Conservation (phyloP, 73 alveolate genomes). For the Paramecium tetraurelia region DNA sequence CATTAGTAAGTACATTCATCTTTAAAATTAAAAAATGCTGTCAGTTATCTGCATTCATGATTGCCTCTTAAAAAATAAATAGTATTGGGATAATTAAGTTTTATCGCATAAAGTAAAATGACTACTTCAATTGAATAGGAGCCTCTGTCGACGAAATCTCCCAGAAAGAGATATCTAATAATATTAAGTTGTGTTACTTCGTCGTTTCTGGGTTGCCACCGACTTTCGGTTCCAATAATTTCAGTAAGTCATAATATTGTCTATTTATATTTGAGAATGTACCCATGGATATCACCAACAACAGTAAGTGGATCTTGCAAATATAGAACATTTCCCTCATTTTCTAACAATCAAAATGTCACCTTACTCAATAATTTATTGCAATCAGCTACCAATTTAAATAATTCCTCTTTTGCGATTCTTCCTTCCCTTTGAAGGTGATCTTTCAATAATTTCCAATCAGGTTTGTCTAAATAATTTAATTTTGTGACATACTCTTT, state of each 20-base stretch:
- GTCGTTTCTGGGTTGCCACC: conserved; percentile 95
- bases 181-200: not conserved
- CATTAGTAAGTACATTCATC: conserved; percentile 63
- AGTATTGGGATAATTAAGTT: conserved; percentile 81
- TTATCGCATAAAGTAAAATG: conserved; percentile 77
- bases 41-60: conserved; percentile 92
- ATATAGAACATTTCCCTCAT: conserved; percentile 89
- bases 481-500: not conserved
- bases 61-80: conserved; percentile 86
- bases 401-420: conserved; percentile 69
- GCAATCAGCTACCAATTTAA: conserved; percentile 68
- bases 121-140: conserved; percentile 88
- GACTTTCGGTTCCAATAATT: conserved; percentile 79
- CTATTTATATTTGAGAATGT: conserved; percentile 35
- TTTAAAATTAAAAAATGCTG: conserved; percentile 87
- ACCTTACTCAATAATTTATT: conserved; percentile 72
- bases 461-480: conserved; percentile 70
- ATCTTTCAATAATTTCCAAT: conserved; percentile 87
- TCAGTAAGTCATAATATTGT: conserved; percentile 86
- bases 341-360: conserved; percentile 53
- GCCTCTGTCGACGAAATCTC: conserved; percentile 96
- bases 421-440: conserved; percentile 87
- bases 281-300: conserved; percentile 97
- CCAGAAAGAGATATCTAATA: conserved; percentile 85
- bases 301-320: conserved; percentile 89